Base-by-base conservation (phyloP, 2,329 filamentous ascomycete species). In the Aspergillus sp. region DNA sequence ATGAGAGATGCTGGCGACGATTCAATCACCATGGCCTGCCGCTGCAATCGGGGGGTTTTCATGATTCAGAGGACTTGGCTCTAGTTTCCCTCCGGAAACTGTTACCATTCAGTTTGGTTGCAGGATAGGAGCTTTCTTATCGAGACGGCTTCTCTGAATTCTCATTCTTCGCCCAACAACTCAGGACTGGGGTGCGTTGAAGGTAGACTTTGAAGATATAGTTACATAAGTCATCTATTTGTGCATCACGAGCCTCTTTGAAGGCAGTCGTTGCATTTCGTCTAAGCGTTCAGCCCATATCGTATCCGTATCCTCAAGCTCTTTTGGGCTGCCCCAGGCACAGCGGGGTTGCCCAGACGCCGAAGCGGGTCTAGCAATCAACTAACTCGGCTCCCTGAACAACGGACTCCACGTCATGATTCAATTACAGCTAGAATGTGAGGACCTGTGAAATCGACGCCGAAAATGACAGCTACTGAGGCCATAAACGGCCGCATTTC, bases 271-370 rank as follows among this genome's bases (percentile, higher is more conserved):
- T 15, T 15, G 17, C 17, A 12, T 34, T 48, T 15, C 26, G 8
- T 12, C 7, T 15, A 26, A 36, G 5, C 7, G 15, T 13, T 36
- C 34, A n/a, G 34, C 13, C 34, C 26, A 18, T 30, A 26, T 48
- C 18, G 42, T 47, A 39, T 41, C 42, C 36, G 48, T 48, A 42
- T 56, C 32, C 22, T 18, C 22, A 49, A 53, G 38, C 50, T 54
- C 38, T 49, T 47, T 44, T 48, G 20, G 26, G 42, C 5, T 22
- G 41, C 38, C 38, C 48, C 55, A 53, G 44, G 18, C 47, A 41
- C 61, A 48, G 57, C 47, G 59, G 61, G 57, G 56, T 42, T 47
- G 57, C 61, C 55, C 34, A 59, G 53, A 58, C 58, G 42, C 26
- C 45, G 36, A 55, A 44, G 53, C 55, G 49, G 55, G 55, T 41